A percentile compares a stretch with the other conserved stretches of the same genome.
These are phyloP conservation scores for Calocybe indica DNA, from an alignment of 768 basidiomycete genomes.

Conservation along the genomic window DNA sequence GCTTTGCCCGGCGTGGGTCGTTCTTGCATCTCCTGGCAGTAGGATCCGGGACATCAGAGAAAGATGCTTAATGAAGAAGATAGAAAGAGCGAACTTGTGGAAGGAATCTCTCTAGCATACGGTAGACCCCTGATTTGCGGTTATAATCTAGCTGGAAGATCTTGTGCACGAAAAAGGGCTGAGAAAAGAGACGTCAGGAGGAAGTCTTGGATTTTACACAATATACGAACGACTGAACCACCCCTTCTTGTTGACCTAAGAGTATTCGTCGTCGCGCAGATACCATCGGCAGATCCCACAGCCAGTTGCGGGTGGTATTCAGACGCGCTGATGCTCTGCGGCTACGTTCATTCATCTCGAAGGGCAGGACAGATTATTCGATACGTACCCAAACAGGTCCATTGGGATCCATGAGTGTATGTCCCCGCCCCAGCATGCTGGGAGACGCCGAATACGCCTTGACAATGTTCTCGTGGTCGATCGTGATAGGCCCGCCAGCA, in stretches of 20 bases:
- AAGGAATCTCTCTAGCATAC: slow-evolving; percentile 85
- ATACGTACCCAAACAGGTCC: slow-evolving; percentile 81
- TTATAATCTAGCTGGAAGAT: slow-evolving; percentile 88
- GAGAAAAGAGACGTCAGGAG: background rate
- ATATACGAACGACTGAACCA: slow-evolving; percentile 52
- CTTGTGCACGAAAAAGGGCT: slow-evolving; percentile 77
- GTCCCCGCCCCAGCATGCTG: slow-evolving; percentile 67
- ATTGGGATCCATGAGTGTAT: slow-evolving; percentile 63
- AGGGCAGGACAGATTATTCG: background rate
- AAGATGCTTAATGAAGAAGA: background rate
- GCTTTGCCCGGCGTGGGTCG: slow-evolving; percentile 29
- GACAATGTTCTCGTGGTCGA: slow-evolving; percentile 78
- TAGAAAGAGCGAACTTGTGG: slow-evolving; percentile 47
- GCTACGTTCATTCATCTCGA: background rate
- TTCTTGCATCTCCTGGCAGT: slow-evolving; percentile 44
- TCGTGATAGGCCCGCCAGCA: slow-evolving; percentile 64
- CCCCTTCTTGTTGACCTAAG: slow-evolving; percentile 64
- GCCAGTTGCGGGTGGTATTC: slow-evolving; percentile 87
- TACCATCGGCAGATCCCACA: slow-evolving; percentile 79
- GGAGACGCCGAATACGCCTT: slow-evolving; percentile 72
- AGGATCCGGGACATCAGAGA: slow-evolving; percentile 4
- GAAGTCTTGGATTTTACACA: background rate
- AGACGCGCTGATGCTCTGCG: slow-evolving; percentile 65
- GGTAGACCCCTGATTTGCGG: slow-evolving; percentile 62
- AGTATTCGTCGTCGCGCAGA: slow-evolving; percentile 68